Base-by-base conservation (phyloP, 495 filamentous ascomycete genomes). In the Talaromyces ruber region DNA sequence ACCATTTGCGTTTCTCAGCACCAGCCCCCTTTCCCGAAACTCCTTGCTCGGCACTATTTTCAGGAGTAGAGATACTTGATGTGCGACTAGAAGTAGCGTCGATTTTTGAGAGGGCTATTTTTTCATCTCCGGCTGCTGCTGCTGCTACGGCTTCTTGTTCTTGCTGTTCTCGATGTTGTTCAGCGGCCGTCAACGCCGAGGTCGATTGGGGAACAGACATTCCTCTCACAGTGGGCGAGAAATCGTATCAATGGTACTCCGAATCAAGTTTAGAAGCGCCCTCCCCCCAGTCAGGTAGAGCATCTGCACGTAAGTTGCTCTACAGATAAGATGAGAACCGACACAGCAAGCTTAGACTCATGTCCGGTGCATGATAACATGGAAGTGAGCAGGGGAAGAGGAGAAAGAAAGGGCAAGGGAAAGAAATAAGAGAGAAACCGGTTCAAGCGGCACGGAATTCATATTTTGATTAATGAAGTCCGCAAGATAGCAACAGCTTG, bases 1-100 rank as follows among this genome's bases (percentile, higher is more conserved):
- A 73, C 84, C 26, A 64, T 43, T 66, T 62, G 45, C 37, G 39
- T 29, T 24, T 43, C n/a, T 57, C 14, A 18, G 28, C 25, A 52
- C 54, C 53, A 56, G 16, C 11, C 6, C 22, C n/a, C 22, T 53
- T 14, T 14, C 50, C 22, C 22, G 8, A 51, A 24, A 18, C 50
- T 26, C n/a, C 26, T 30, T 57, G 54, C 8, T 34, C 18, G 54
- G 6, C 6, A 18, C n/a, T 30, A 16, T 12, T 34, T 6, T 21
- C 16, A 34, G 54, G 18, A 0, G 52, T 25, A 21, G 28, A 57
- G n/a, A 32, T 57, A 34, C 54, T 34, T 16, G 54, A 34, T 34
- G 11, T n/a, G 11, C 51, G 24, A 16, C n/a, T 54, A 6, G 22
- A 16, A 14, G 24, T n/a, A 16, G 16, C 51, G 22, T 30, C 28